A percentile compares a stretch with the other conserved stretches of the same genome.
phyloP scores from a whole-genome alignment of 129 eudicot genomes.

The Artemisia annua region DNA sequence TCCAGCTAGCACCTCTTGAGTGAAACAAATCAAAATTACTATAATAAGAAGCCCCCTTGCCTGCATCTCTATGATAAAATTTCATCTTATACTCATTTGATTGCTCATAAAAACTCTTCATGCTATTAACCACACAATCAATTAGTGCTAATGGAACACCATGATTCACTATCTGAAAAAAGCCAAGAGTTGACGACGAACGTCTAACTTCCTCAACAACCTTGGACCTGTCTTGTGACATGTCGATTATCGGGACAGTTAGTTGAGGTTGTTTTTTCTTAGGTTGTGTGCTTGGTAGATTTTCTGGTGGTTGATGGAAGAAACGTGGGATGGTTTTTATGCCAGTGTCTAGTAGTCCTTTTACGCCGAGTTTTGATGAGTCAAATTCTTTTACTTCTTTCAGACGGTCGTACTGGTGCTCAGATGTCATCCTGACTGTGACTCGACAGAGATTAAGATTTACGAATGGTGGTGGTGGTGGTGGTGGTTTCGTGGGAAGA shows the following conservation, averaged over 20 bases:
- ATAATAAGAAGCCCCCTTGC: slow-evolving; percentile 39
- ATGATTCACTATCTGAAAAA: no score
- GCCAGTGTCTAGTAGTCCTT: slow-evolving; percentile 66
- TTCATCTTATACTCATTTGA: no score
- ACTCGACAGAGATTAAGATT: no score
- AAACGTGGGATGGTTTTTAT: slow-evolving; percentile 38
- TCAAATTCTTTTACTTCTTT: slow-evolving; percentile 53
- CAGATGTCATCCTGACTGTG: background rate
- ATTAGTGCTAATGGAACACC: slow-evolving; percentile 7
- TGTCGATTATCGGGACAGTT: no score
- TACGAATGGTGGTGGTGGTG: no score
- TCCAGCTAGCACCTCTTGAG: slow-evolving; percentile 58
- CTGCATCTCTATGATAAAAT: slow-evolving; percentile 33
- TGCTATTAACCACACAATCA: slow-evolving; percentile 12
- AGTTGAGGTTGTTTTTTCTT: no score
- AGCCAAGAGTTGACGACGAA: no score
- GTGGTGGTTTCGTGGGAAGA: no score
- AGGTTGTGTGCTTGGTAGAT: no score
- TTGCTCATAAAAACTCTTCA: slow-evolving; percentile 27
- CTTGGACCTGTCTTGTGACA: no score
- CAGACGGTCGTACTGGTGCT: slow-evolving; percentile 42
- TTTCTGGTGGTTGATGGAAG: no score
- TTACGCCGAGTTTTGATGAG: slow-evolving; percentile 65
- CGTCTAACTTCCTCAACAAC: no score
- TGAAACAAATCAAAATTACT: slow-evolving; percentile 47